Evolutionary conservation across 1,139 yeast genomes (phyloP).

Genomic region (Yamadazyma aaseri): DNA sequence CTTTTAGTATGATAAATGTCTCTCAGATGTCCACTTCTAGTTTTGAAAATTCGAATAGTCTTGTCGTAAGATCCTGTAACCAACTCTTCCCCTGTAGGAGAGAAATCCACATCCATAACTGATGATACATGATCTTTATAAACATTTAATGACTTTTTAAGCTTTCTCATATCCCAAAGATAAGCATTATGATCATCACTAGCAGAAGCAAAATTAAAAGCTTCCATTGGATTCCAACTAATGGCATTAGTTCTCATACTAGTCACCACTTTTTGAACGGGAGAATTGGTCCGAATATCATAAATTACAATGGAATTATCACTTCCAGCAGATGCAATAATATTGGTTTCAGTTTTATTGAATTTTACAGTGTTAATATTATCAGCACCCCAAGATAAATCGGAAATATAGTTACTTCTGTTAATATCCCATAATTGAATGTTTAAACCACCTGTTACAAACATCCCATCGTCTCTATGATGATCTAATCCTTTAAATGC

Average conservation of each 20-base stretch:
- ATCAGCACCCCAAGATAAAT: constrained; percentile 96
- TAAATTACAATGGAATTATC: constrained; percentile 89
- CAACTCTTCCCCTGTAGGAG: constrained; percentile 95
- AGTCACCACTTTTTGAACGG: constrained; percentile 87
- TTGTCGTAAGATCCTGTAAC: constrained; percentile 96
- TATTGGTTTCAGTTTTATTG: constrained; percentile 86
- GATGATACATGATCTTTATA: constrained; percentile 97
- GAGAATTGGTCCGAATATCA: constrained; percentile 89
- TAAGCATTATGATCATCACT: constrained; percentile 95
- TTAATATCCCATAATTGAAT: constrained; percentile 89
- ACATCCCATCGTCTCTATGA: constrained; percentile 68
- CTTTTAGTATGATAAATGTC: constrained; percentile 96
- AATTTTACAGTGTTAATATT: constrained; percentile 79
- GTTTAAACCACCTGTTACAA: constrained; percentile 90
- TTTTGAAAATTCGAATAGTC: constrained; percentile 76
- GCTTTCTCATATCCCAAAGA: constrained; percentile 93
- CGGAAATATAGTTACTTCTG: constrained; percentile 72
- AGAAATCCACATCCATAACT: constrained; percentile 88
- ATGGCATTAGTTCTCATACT: constrained; percentile 80
- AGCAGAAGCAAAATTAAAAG: constrained; percentile 88
- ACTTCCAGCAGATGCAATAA: constrained; percentile 87
- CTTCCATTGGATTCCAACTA: constrained; percentile 98
- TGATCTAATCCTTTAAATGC: constrained; percentile 87
- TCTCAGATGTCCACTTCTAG: constrained; percentile 85
- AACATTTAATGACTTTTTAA: constrained; percentile 74